Base-by-base conservation (phyloP, 208 protist genomes). In the Borovskyia barvae region DNA sequence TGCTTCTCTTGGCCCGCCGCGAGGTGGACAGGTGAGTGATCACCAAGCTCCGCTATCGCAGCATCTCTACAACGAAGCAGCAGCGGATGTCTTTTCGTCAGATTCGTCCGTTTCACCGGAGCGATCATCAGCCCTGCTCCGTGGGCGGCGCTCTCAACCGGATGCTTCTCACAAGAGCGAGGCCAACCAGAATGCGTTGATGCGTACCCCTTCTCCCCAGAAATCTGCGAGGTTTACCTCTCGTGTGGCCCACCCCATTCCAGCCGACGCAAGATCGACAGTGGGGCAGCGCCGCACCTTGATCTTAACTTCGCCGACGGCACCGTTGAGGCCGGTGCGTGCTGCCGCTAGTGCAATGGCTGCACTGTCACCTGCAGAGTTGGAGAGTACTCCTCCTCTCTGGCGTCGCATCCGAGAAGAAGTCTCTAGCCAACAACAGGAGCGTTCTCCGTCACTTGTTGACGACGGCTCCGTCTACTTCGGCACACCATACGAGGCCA, bases 341-440 rank as follows among this genome's bases (percentile, higher is more conserved):
- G 15, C 39, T 9, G 48, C 12, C 19, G 29, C 9, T 12, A 11
- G 49, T 39, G 24, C 11, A 11, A 22, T 48, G 20, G 43, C 28
- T 28, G 33, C 35, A 19, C 29, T 20, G 12, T n/a, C 19, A 7
- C 24, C n/a, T 1, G 39, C 30, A 15, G 33, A 52, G 46, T 5
- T 26, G n/a, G n/a, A 15, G 28, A 40, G n/a, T 24, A 69, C 62
- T 2, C 62, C 62, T 12, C 52, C 11, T 3, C 30, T 61, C 3
- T 69, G 62, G 62, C 62, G 62, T 8, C 62, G 53, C 28, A 69
- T 69, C 35, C 36, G 43, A 17, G 53, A 60, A 29, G 62, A 69
- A 30, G 29, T 24, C 52, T 48, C 53, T 6, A 35, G 22, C 12
- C 45, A 47, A 24, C 62, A 32, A 25, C 52, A 41, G 20, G 32